Base-by-base conservation (phyloP, 2,329 filamentous ascomycete species). In the Parastagonospora avenae region DNA sequence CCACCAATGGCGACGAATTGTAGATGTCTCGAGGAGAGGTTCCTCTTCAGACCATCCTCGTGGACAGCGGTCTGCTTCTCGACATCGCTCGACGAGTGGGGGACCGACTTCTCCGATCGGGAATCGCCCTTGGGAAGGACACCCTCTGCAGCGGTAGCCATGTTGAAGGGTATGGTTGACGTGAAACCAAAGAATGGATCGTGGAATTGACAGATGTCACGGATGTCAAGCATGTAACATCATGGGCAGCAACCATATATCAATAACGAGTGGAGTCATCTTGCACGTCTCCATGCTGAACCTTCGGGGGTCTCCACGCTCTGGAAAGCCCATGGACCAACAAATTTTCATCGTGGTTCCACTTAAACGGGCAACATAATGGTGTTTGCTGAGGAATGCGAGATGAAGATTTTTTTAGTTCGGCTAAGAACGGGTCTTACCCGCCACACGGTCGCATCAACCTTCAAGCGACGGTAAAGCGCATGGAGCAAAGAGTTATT, bases 1-100 rank as follows among this genome's bases (percentile, higher is more conserved):
- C 72, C 72, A 47, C 72, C 72, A 52, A 75, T 73, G 8, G 72
- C 72, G 36, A 75, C 71, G 47, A 75, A 73, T 45, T 74, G 72
- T 42, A 75, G 54, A 54, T 75, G 72, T 33, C 72, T 64, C 48
- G 62, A 67, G 27, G 68, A 71, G 31, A 75, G 59, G 49, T 72
- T 72, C 48, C 72, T 64, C 45, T 74, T 66, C 16, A 75, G 61
- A 46, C 70, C 54, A 16, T 64, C 60, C 8, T 59, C 50, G 33
- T 55, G 53, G 7, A 60, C 53, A 5, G 63, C 48, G 29, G 47
- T 49, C 57, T 73, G 70, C 62, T 74, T 74, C 62, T 75, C 73
- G 8, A 70, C 38, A 54, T 75, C 72, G 47, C 56, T 67, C 16
- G 59, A 55, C 38, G 68, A 68, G 42, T 59, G 59, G 8, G 62